Base-by-base conservation (phyloP, 331 rosid genomes). In the Acacia pycnantha region DNA sequence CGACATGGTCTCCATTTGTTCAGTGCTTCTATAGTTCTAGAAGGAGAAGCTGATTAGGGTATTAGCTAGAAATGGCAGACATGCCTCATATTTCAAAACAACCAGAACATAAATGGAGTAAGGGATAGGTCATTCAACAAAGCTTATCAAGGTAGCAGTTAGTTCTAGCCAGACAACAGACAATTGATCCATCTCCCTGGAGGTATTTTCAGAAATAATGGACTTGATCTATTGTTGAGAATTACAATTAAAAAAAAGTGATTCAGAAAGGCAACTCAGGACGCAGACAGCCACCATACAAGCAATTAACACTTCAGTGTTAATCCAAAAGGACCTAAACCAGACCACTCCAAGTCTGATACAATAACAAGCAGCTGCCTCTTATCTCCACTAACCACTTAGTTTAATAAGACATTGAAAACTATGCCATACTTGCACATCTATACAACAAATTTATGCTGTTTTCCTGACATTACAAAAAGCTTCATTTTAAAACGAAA, bases 81-180 rank as follows among this genome's bases (percentile, higher is more conserved):
- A 43, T 53, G 70, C 40, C 70, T 74, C 59, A 75, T 14, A 47
- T 54, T 56, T 6, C 73, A 62, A 65, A 82, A 77, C 59, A 73
- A 82, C 21, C n/a, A 35, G 24, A 47, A 40, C 64, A 70, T 68
- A 26, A 77, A 11, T 61, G 44, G 70, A 27, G 41, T 27, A 31
- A 29, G 21, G n/a, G 65, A 18, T 14, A 65, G 19, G 59, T 13
- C 27, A 40, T 26, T 64, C 82, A 33, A 68, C 59, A 51, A 76
- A 46, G 68, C 70, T 11, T 41, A 27, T 8, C 33, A 46, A 29
- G 40, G 54, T 8, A 54, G 77, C 59, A 35, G 59, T 59, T 70
- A 35, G 27, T 48, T 35, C 58, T 19, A 56, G 56, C 54, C 46
- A 62, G 31, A 58, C 8, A 56, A 35, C 21, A 35, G 40, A 59